Evolutionary conservation across 352 stramenopile genomes (phyloP).

Genomic region (Sclerospora graminicola): DNA sequence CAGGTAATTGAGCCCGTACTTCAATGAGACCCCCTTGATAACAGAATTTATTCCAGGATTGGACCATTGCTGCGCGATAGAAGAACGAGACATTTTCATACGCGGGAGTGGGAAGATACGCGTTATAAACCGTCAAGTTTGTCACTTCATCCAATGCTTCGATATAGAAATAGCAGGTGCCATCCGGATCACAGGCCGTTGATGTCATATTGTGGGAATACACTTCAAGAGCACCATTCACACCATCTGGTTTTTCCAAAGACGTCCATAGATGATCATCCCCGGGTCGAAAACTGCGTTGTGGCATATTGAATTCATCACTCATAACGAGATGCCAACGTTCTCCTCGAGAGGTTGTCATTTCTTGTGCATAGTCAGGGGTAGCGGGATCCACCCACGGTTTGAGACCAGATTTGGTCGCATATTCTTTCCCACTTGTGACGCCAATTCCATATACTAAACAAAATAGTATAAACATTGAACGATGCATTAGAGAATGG

Average conservation of each 20-base stretch:
- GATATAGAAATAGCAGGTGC: constrained; percentile 42
- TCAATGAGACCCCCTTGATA: constrained; percentile 91
- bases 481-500: too few relatives aligned
- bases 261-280: constrained; percentile 92
- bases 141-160: constrained; percentile 22
- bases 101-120: constrained; percentile 33
- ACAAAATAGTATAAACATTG: too few relatives aligned
- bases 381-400: constrained; percentile 44
- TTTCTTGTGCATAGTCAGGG: constrained; percentile 17
- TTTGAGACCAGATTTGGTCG: constrained; percentile 42
- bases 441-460: too few relatives aligned
- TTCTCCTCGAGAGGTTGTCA: constrained; percentile 34
- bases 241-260: constrained; percentile 90
- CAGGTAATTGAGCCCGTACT: constrained; percentile 84
- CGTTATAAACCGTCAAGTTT: constrained; percentile 44
- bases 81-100: constrained; percentile 41
- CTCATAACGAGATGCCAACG: constrained; percentile 82
- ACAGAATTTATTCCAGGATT: constrained; percentile 92
- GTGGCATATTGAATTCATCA: constrained; percentile 90
- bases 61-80: constrained; percentile 78
- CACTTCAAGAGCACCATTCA: constrained; percentile 83
- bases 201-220: constrained; percentile 81
- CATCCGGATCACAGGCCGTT: constrained; percentile 34
- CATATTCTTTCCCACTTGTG: constrained; percentile 13
- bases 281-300: constrained; percentile 85